These are phyloP conservation scores for Fusarium temperatum DNA, from an alignment of 2,329 filamentous ascomycete genomes.

Conservation along the genomic window DNA sequence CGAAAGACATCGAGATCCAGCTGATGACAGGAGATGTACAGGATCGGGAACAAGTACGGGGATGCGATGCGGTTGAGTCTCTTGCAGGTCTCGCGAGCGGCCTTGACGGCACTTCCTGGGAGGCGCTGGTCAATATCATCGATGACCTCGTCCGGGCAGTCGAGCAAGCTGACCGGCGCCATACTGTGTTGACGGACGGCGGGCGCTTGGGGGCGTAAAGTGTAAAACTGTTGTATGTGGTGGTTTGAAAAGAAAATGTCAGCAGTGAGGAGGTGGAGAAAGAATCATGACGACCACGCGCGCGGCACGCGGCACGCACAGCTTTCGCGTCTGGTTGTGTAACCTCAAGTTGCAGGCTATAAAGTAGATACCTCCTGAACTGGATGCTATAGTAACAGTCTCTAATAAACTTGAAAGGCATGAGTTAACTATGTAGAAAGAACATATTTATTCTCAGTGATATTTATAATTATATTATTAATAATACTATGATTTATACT, in stretches of 20 bases:
- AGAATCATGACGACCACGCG: background rate
- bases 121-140: background rate
- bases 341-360: background rate
- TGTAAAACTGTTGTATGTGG: background rate
- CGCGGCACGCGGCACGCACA: background rate
- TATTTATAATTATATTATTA: no score
- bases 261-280: no score
- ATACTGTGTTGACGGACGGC: background rate
- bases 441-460: no score
- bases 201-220: background rate
- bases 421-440: no score
- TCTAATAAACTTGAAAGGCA: no score
- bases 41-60: background rate
- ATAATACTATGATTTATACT: no score
- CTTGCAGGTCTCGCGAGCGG: background rate
- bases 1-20: slow-evolving; percentile 14
- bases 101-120: background rate
- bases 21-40: slow-evolving; percentile 17
- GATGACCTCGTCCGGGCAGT: background rate
- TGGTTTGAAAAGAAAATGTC: no score
- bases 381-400: background rate
- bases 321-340: background rate
- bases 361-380: background rate
- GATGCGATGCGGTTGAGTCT: background rate
- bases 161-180: background rate